Conservation (phyloP, 192 early-diverging fungal species). For the Coemansia sp. region DNA sequence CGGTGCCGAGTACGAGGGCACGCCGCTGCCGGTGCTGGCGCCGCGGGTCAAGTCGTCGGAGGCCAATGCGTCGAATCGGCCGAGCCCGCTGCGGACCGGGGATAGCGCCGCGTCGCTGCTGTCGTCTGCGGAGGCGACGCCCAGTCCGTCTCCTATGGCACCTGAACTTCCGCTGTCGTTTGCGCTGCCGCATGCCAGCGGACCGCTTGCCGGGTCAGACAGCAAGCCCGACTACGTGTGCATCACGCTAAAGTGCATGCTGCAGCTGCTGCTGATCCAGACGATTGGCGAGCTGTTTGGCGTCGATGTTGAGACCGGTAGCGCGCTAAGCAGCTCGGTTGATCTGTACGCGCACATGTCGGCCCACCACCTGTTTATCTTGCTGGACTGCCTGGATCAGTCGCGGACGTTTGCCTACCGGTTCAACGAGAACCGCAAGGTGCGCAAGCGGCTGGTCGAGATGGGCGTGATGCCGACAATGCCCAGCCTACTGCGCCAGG, state of each 20-base stretch:
- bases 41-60: constrained; percentile 14
- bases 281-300: constrained; percentile 77
- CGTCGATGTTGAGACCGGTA: constrained; percentile 56
- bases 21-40: constrained; percentile 10
- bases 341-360: constrained; percentile 38
- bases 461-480: constrained; percentile 84
- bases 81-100: constrained; percentile 29
- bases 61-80: constrained; percentile 19
- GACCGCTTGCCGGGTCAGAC: background rate
- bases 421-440: constrained; percentile 74
- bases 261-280: constrained; percentile 85
- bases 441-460: constrained; percentile 75
- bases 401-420: constrained; percentile 74
- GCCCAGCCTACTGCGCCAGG: constrained; percentile 89
- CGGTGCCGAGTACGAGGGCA: constrained; percentile 19
- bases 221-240: constrained; percentile 71
- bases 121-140: constrained; percentile 21
- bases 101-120: constrained; percentile 22
- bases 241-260: constrained; percentile 84
- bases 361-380: constrained; percentile 62
- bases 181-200: background rate
- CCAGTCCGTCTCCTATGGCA: constrained; percentile 6
- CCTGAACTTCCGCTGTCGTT: background rate
- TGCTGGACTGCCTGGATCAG: constrained; percentile 76
- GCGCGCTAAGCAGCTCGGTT: constrained; percentile 8